These are phyloP conservation scores for Vairimorpha necatrix DNA, from an alignment of 371 early-diverging fungal species.

Conservation along the genomic window DNA sequence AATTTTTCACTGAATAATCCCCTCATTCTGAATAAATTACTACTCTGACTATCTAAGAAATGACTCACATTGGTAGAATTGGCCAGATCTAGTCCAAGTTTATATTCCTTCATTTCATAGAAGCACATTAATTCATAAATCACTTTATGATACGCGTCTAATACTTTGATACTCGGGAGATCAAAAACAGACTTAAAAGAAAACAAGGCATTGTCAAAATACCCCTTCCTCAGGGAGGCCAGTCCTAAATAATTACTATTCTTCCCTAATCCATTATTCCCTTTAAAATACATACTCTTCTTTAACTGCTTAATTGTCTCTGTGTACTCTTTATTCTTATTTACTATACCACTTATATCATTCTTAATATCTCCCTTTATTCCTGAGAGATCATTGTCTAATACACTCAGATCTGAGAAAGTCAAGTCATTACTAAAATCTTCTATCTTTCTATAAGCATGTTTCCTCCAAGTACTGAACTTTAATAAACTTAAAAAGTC, in stretches of 20 bases:
- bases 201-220: constrained; percentile 45
- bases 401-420: not conserved
- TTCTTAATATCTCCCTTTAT: too few species aligned
- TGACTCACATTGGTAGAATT: constrained; percentile 57
- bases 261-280: constrained; percentile 57
- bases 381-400: not conserved
- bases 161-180: constrained; percentile 59
- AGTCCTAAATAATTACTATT: constrained; percentile 50
- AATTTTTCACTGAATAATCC: constrained; percentile 50
- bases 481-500: not conserved
- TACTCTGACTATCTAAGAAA: constrained; percentile 53
- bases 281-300: constrained; percentile 44
- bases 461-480: constrained; percentile 37
- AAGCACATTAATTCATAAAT: constrained; percentile 56
- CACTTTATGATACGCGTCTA: constrained; percentile 59
- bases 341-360: constrained; percentile 27
- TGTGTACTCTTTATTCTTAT: constrained; percentile 33
- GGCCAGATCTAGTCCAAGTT: constrained; percentile 51
- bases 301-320: constrained; percentile 14
- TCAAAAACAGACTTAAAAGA: constrained; percentile 52
- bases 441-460: constrained; percentile 16
- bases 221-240: constrained; percentile 33
- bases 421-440: not conserved
- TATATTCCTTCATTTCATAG: constrained; percentile 49
- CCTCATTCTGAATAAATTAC: constrained; percentile 47